phyloP scores from a whole-genome alignment of 352 stramenopile species.

The Nothophytophthora sp. region DNA sequence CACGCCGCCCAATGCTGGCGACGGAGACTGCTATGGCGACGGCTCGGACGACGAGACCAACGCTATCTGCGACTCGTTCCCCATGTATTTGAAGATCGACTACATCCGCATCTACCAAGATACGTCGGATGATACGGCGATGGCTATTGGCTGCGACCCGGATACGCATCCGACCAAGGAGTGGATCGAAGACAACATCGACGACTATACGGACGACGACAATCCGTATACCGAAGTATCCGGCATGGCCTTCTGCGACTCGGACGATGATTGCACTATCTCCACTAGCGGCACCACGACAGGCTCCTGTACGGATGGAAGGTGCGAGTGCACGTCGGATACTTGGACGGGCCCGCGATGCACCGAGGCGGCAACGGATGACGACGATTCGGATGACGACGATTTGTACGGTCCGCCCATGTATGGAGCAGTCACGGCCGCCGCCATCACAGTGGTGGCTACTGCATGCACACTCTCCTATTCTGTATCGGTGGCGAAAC shows the following conservation, averaged over 20 bases:
- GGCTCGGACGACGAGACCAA: constrained; percentile 20
- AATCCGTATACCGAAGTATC: constrained; percentile 29
- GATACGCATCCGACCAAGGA: constrained; percentile 40
- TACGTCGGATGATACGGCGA: constrained; percentile 19
- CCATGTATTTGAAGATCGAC: constrained; percentile 54
- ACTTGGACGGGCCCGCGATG: too few relatives aligned
- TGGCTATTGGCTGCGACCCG: constrained; percentile 39
- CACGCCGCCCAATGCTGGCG: not conserved
- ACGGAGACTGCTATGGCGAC: constrained; percentile 32
- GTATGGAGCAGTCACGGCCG: too few relatives aligned
- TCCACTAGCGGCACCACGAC: too few relatives aligned
- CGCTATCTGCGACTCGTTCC: constrained; percentile 45
- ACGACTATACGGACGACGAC: constrained; percentile 28
- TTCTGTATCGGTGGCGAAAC: too few relatives aligned
- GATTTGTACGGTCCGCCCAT: too few relatives aligned
- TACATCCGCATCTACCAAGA: too few relatives aligned
- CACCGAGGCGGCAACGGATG: too few relatives aligned
- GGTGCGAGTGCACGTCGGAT: too few relatives aligned
- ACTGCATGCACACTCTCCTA: too few relatives aligned
- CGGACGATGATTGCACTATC: constrained; percentile 34
- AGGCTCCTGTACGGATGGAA: too few relatives aligned
- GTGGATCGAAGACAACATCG: constrained; percentile 58
- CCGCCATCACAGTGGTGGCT: too few relatives aligned
- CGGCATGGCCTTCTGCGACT: constrained; percentile 25
- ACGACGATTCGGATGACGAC: too few relatives aligned